Evolutionary conservation across 257 asterid species (phyloP).

Genomic region (Nicotiana tabacum): DNA sequence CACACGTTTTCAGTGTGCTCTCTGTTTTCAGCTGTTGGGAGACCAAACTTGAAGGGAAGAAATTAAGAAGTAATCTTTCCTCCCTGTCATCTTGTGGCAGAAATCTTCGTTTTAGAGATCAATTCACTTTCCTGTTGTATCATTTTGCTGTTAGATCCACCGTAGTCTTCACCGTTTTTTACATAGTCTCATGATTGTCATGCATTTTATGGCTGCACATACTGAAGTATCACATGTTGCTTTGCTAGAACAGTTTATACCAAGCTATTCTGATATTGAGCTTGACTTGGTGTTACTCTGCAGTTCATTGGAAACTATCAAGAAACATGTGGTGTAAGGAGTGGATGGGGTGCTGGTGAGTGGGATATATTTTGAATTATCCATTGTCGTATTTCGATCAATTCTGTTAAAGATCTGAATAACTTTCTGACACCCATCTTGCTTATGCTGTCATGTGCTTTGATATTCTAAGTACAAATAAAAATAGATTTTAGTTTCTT

Average conservation of each 20-base stretch:
- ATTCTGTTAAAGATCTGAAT: neutral
- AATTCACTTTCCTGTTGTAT: neutral
- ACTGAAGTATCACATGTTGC: neutral
- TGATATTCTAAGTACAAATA: neutral
- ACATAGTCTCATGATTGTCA: neutral
- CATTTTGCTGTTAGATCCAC: slow-evolving; percentile 2
- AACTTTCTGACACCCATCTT: neutral
- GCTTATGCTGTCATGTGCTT: neutral
- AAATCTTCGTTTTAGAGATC: neutral
- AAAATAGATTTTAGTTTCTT: neutral
- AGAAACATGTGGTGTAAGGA: slow-evolving; percentile 68
- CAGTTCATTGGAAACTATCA: slow-evolving; percentile 97
- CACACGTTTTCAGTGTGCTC: neutral
- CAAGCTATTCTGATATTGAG: neutral
- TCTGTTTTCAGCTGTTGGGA: neutral
- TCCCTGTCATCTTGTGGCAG: neutral
- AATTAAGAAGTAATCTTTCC: neutral
- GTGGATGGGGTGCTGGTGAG: slow-evolving; percentile 98
- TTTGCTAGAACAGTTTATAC: neutral
- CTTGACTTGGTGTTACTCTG: slow-evolving; percentile 29
- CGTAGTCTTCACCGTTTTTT: neutral
- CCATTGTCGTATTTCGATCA: neutral
- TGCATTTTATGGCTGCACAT: neutral
- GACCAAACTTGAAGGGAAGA: neutral
- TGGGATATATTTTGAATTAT: neutral